Percentiles rank a stretch among this genome's conserved stretches.
phyloP scores from a whole-genome alignment of 345 rosid species.

The Citrus sp. region DNA sequence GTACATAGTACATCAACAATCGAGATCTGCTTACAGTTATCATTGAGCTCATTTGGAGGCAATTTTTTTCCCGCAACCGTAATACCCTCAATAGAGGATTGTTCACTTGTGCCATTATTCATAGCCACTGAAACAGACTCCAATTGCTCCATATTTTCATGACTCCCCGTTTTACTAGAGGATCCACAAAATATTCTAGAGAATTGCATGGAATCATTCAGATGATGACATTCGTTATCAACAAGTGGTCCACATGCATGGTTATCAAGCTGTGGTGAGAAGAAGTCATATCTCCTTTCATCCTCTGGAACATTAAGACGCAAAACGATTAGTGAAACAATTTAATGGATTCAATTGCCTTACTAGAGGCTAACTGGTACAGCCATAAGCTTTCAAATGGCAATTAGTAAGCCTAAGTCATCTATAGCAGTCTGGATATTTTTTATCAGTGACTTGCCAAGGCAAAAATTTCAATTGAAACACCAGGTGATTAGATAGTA shows the following conservation, averaged over 20 bases:
- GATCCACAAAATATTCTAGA: conserved; percentile 16
- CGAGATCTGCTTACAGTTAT: conserved; percentile 31
- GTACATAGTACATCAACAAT: conserved; percentile 55
- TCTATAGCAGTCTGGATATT: neutral
- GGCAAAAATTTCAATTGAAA: neutral
- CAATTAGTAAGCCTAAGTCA: neutral
- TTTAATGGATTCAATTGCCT: neutral
- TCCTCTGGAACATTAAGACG: conserved; percentile 46
- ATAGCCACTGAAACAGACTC: conserved; percentile 1
- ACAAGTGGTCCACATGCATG: conserved; percentile 17
- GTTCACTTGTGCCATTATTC: neutral
- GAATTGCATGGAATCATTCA: conserved; percentile 10
- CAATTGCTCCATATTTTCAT: conserved; percentile 16
- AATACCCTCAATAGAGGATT: neutral
- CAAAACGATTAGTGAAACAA: neutral
- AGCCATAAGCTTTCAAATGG: neutral
- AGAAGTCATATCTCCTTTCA: conserved; percentile 27
- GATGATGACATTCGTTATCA: conserved; percentile 22
- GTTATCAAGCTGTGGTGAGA: conserved; percentile 59
- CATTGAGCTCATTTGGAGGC: conserved; percentile 8
- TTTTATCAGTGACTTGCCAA: neutral
- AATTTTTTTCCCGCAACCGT: conserved; percentile 12
- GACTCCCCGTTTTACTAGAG: conserved; percentile 22
- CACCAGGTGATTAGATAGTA: neutral
- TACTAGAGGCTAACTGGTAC: neutral